Conservation (phyloP, 768 basidiomycete species). For the Boletus barrowsii region DNA sequence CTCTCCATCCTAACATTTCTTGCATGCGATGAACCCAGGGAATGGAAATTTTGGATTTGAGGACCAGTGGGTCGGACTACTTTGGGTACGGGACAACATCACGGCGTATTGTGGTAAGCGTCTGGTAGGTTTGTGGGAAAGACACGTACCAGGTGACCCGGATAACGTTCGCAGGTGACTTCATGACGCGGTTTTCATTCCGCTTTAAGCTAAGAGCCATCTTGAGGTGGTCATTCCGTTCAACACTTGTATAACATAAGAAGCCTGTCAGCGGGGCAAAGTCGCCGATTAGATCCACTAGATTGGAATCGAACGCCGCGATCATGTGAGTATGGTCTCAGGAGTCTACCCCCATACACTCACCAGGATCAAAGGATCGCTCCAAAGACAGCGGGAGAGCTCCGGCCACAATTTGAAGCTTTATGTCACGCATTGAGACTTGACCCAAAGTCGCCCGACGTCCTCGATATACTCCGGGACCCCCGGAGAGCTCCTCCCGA, state of each 20-base stretch:
- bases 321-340: slow-evolving; percentile 50
- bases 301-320: slow-evolving; percentile 72
- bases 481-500: slow-evolving; percentile 43
- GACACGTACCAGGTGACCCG: slow-evolving; percentile 46
- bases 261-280: slow-evolving; percentile 48
- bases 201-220: not conserved
- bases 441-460: slow-evolving; percentile 48
- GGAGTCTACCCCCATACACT: not conserved
- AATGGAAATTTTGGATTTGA: slow-evolving; percentile 80
- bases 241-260: slow-evolving; percentile 74
- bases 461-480: slow-evolving; percentile 50
- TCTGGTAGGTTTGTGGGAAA: not conserved
- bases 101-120: slow-evolving; percentile 58
- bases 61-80: slow-evolving; percentile 72
- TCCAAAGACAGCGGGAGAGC: slow-evolving; percentile 57
- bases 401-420: slow-evolving; percentile 60
- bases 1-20: slow-evolving; percentile 74
- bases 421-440: slow-evolving; percentile 54
- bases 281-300: slow-evolving; percentile 65
- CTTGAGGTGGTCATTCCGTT: slow-evolving; percentile 66
- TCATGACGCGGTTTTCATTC: not conserved
- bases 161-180: slow-evolving; percentile 54
- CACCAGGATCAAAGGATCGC: slow-evolving; percentile 34
- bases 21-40: slow-evolving; percentile 54
- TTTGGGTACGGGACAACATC: slow-evolving; percentile 70